phyloP scores from a whole-genome alignment of 495 filamentous ascomycete genomes.

The Hypomontagnella monticulosa region DNA sequence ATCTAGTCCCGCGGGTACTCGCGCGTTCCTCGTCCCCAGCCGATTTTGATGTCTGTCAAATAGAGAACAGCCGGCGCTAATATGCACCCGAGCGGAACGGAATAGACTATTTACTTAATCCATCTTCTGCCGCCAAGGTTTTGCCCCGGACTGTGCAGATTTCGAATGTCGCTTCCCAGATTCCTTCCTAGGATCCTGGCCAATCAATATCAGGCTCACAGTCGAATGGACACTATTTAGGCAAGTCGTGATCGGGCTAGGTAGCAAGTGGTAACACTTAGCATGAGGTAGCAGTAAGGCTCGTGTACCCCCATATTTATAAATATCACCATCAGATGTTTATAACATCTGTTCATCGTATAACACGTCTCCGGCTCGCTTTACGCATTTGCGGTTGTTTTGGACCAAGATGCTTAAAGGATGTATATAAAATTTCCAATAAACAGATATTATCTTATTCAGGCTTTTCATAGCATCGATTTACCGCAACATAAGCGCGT shows the following conservation, averaged over 20 bases:
- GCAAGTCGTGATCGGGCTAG: slow-evolving; percentile 12
- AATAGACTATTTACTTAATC: background rate
- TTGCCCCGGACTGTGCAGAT: background rate
- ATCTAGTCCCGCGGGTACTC: slow-evolving; percentile 1
- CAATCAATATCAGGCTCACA: slow-evolving; percentile 18
- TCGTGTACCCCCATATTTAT: background rate
- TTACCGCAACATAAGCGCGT: background rate
- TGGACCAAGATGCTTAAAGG: no score
- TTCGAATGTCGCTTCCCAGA: background rate
- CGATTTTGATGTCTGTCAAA: slow-evolving; percentile 1
- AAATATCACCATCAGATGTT: background rate
- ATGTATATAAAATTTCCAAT: no score
- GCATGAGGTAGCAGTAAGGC: background rate
- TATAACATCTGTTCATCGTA: no score
- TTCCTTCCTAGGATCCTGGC: background rate
- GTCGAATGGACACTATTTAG: slow-evolving; percentile 15
- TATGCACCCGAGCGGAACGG: background rate
- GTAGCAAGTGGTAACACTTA: background rate
- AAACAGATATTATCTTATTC: no score
- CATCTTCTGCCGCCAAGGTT: background rate
- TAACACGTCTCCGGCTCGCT: no score
- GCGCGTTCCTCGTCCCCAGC: background rate
- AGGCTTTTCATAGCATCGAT: background rate
- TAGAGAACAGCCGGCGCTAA: slow-evolving; percentile 15
- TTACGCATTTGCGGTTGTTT: no score